A percentile compares a stretch with the other conserved stretches of the same genome.
Evolutionary conservation across 495 filamentous ascomycete species (phyloP).

Genomic region (Lichenothelia convexa): DNA sequence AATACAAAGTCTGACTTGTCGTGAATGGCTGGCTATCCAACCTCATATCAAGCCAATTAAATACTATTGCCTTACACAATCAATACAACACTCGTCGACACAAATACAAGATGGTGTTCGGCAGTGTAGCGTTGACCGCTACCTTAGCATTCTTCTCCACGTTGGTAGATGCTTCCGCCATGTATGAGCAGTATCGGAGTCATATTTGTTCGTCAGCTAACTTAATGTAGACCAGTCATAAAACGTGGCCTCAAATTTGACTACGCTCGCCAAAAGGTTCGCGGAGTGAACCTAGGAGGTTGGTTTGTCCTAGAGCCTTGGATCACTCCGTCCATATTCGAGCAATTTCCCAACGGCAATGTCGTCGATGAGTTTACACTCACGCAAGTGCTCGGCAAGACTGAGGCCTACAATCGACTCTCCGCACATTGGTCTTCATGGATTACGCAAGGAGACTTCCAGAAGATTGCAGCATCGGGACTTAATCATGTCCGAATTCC

Average conservation of each 20-base stretch:
- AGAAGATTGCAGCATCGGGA: slow-evolving; percentile 42
- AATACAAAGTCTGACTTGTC: too few species aligned
- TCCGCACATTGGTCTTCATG: slow-evolving; percentile 29
- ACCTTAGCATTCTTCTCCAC: too few species aligned
- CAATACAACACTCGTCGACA: too few species aligned
- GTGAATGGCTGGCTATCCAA: too few species aligned
- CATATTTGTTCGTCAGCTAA: neutral
- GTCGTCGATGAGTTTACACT: slow-evolving; percentile 23
- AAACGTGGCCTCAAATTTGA: slow-evolving; percentile 18
- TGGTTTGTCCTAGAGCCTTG: slow-evolving; percentile 33
- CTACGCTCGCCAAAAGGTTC: slow-evolving; percentile 23
- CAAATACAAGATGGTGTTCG: too few species aligned
- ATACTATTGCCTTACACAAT: too few species aligned
- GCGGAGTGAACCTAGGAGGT: slow-evolving; percentile 30
- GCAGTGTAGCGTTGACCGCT: too few species aligned
- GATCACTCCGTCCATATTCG: slow-evolving; percentile 31
- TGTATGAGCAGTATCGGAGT: too few species aligned
- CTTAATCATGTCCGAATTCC: slow-evolving; percentile 66
- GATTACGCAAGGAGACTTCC: slow-evolving; percentile 50
- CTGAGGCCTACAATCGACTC: slow-evolving; percentile 16
- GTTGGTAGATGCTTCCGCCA: too few species aligned
- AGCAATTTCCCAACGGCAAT: slow-evolving; percentile 13
- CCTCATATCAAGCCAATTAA: too few species aligned
- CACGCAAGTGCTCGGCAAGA: slow-evolving; percentile 16
- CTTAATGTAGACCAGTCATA: neutral